Evolutionary conservation across 2,329 filamentous ascomycete species (phyloP).

Genomic region (Sclerotinia glacialis): DNA sequence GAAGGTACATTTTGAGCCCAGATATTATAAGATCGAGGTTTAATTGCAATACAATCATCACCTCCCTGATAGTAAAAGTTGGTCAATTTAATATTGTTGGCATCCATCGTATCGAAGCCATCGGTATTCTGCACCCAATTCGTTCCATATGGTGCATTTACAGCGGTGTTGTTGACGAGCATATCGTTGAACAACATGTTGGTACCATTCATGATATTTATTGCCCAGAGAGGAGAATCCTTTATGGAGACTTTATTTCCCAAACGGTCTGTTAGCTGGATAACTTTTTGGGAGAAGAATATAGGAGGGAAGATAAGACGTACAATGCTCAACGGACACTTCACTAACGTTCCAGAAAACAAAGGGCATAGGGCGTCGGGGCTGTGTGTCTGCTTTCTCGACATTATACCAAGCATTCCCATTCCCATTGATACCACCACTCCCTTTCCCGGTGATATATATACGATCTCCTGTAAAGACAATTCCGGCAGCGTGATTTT

Average conservation of each 20-base stretch:
- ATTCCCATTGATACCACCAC: slow-evolving; percentile 54
- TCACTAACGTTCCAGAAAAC: slow-evolving; percentile 58
- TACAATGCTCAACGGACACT: slow-evolving; percentile 50
- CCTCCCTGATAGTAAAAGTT: slow-evolving; percentile 55
- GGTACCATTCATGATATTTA: slow-evolving; percentile 58
- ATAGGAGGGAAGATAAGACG: slow-evolving; percentile 7
- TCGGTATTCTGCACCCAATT: slow-evolving; percentile 58
- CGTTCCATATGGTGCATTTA: slow-evolving; percentile 48
- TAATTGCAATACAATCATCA: slow-evolving; percentile 57
- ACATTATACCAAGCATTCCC: slow-evolving; percentile 54
- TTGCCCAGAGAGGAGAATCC: slow-evolving; percentile 51
- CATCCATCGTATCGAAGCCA: slow-evolving; percentile 57
- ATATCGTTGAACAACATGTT: slow-evolving; percentile 53
- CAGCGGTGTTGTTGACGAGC: slow-evolving; percentile 49
- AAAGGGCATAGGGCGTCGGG: slow-evolving; percentile 56
- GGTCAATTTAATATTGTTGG: slow-evolving; percentile 47
- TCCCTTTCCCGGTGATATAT: slow-evolving; percentile 50
- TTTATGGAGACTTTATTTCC: slow-evolving; percentile 44
- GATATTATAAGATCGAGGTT: slow-evolving; percentile 53
- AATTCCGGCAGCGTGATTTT: slow-evolving; percentile 55
- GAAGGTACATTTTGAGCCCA: slow-evolving; percentile 45
- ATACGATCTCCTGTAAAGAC: slow-evolving; percentile 51
- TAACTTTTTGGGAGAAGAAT: not conserved
- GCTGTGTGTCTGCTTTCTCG: slow-evolving; percentile 47
- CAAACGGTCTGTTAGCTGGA: not conserved